phyloP scores from a whole-genome alignment of 169 alveolate species.

The Cryptosporidium tyzzeri region DNA sequence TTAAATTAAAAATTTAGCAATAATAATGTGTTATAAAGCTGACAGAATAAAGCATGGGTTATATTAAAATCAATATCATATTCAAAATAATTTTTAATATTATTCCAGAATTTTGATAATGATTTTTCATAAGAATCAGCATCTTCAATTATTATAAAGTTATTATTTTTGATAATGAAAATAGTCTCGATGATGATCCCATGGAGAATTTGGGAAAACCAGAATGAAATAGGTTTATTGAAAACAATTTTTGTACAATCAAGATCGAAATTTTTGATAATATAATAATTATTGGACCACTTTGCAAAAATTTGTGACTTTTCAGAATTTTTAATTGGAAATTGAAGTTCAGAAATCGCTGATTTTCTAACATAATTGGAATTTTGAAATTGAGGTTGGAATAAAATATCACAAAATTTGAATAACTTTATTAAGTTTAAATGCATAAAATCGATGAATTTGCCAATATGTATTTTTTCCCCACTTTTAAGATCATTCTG shows the following conservation, averaged over 20 bases:
- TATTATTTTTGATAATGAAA: conserved; percentile 5
- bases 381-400: background rate
- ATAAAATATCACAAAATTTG: background rate
- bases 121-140: conserved; percentile 7
- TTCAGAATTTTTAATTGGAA: conserved; percentile 30
- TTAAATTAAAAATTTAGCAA: background rate
- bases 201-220: conserved; percentile 46
- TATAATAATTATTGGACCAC: conserved; percentile 20
- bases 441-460: background rate
- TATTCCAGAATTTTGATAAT: conserved; percentile 26
- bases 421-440: background rate
- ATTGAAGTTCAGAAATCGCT: conserved; percentile 14
- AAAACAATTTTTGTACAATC: conserved; percentile 9
- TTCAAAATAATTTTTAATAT: background rate
- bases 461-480: background rate
- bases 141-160: background rate
- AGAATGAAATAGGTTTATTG: conserved; percentile 31
- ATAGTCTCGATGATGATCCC: conserved; percentile 43
- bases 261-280: conserved; percentile 36
- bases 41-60: conserved; percentile 33
- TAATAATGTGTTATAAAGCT: conserved; percentile 32
- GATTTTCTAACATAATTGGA: background rate
- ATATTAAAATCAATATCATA: conserved; percentile 37
- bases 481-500: background rate
- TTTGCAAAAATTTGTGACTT: conserved; percentile 22